phyloP scores from a whole-genome alignment of 2,329 filamentous ascomycete species.

The Nothomitra cinnamomea region DNA sequence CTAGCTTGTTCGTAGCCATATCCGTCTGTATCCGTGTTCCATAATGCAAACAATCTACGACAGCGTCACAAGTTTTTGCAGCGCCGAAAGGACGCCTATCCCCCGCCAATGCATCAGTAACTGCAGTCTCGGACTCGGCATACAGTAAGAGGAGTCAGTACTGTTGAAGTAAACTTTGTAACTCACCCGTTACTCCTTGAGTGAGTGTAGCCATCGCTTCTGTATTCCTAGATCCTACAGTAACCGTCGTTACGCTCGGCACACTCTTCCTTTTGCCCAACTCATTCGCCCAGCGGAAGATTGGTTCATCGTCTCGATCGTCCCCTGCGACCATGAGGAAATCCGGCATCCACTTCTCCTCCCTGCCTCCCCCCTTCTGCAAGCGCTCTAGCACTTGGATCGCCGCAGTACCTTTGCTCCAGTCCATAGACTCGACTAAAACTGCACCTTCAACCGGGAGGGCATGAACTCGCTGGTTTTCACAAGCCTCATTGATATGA shows the following conservation, averaged over 20 bases:
- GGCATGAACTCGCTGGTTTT: slow-evolving; percentile 67
- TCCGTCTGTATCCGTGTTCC: background rate
- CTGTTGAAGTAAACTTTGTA: slow-evolving; percentile 1
- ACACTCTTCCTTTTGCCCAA: slow-evolving; percentile 42
- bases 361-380: slow-evolving; percentile 23
- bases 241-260: slow-evolving; percentile 65
- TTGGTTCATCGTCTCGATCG: slow-evolving; percentile 80
- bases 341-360: slow-evolving; percentile 36
- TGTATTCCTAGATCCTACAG: slow-evolving; percentile 72
- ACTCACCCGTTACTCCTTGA: slow-evolving; percentile 72
- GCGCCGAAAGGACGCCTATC: slow-evolving; percentile 16
- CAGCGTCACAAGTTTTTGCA: slow-evolving; percentile 13
- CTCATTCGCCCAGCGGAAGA: slow-evolving; percentile 86
- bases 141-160: background rate
- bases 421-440: slow-evolving; percentile 69
- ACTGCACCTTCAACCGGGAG: slow-evolving; percentile 66
- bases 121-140: too few relatives aligned
- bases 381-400: slow-evolving; percentile 51
- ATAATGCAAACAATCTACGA: background rate
- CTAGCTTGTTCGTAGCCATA: background rate
- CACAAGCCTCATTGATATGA: slow-evolving; percentile 88
- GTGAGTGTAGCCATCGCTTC: slow-evolving; percentile 73
- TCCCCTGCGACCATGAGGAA: slow-evolving; percentile 85
- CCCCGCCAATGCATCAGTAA: background rate
- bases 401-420: slow-evolving; percentile 75